Conservation (phyloP, 208 protist genomes). For the Leishmania guyanensis region DNA sequence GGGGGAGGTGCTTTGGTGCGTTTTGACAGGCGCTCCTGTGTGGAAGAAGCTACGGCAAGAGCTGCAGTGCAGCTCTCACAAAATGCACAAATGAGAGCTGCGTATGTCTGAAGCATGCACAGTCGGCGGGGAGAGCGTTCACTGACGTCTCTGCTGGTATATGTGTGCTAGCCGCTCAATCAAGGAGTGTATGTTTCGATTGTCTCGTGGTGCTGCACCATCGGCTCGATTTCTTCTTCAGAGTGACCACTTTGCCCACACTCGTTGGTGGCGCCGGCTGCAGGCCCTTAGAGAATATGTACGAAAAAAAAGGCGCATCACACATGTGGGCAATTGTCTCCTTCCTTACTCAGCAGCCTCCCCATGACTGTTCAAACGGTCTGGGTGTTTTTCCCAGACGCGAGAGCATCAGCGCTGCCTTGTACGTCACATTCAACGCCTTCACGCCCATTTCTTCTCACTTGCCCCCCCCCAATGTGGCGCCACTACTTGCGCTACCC, state of each 20-base stretch:
- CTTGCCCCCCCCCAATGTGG: neutral
- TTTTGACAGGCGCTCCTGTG: constrained; percentile 24
- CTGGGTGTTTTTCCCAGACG: neutral
- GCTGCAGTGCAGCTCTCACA: constrained; percentile 1
- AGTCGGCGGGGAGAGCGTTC: neutral
- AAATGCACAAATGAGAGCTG: neutral
- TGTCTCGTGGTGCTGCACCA: neutral
- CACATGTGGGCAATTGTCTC: neutral
- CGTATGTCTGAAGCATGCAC: neutral
- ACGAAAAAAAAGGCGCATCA: neutral
- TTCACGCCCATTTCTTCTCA: neutral
- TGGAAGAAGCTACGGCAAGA: constrained; percentile 20
- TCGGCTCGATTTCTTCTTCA: neutral
- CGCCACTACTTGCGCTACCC: neutral
- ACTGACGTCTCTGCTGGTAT: neutral
- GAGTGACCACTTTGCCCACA: neutral
- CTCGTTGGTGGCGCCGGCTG: neutral
- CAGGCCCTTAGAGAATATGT: neutral
- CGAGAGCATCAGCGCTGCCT: neutral
- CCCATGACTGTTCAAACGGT: neutral
- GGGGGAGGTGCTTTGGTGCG: constrained; percentile 46
- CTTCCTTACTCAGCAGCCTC: neutral
- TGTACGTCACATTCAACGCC: neutral
- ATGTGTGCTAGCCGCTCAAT: neutral
- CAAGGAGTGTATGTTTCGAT: neutral